These are phyloP conservation scores for Dothiorella sarmentorum DNA, from an alignment of 2,329 filamentous ascomycete genomes.

Conservation along the genomic window DNA sequence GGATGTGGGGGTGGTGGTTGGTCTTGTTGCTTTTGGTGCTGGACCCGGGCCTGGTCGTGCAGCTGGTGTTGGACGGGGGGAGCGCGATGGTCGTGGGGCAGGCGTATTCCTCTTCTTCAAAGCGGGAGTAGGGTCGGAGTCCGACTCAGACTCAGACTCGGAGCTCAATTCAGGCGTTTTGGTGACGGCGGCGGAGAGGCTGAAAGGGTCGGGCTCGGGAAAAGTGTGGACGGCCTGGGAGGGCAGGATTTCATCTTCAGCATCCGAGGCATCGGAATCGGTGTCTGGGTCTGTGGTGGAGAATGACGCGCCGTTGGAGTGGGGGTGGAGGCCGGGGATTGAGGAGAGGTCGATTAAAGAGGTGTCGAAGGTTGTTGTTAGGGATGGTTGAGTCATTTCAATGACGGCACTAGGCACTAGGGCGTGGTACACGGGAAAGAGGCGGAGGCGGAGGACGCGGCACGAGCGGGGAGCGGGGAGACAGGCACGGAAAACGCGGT, in stretches of 20 bases:
- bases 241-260: conserved; percentile 13
- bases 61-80: too few relatives aligned
- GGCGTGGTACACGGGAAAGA: not conserved
- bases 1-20: not conserved
- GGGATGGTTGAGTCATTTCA: conserved; percentile 36
- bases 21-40: too few relatives aligned
- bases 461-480: not conserved
- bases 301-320: conserved; percentile 26
- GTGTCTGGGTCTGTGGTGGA: conserved; percentile 36
- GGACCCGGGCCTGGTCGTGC: too few relatives aligned
- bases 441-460: not conserved
- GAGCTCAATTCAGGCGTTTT: not conserved
- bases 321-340: not conserved
- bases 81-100: too few relatives aligned
- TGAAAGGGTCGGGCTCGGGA: not conserved
- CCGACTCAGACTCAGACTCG: not conserved
- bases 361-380: conserved; percentile 39
- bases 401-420: not conserved
- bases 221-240: not conserved
- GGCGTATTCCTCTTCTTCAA: too few relatives aligned
- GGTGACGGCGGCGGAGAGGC: not conserved
- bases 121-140: too few relatives aligned
- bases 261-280: conserved; percentile 21
- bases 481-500: not conserved
- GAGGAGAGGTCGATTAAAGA: conserved; percentile 31